phyloP scores from a whole-genome alignment of 1,284 basidiomycete genomes.

The Cutaneotrichosporon mucoides region DNA sequence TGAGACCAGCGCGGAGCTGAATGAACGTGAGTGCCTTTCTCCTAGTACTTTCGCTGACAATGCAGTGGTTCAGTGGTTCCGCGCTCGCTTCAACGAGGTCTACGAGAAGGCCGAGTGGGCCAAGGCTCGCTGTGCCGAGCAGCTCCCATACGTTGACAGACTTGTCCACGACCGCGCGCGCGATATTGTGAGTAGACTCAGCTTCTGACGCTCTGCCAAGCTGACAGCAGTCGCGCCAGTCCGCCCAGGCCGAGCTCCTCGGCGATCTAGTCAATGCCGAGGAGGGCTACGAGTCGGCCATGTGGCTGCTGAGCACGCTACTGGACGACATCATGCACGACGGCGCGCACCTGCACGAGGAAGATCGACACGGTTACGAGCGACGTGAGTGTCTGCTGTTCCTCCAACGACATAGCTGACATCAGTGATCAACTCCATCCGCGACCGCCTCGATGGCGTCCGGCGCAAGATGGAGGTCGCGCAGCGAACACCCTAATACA shows the following conservation, averaged over 20 bases:
- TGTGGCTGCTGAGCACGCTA: slow-evolving; percentile 86
- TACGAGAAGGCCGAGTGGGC: slow-evolving; percentile 58
- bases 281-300: slow-evolving; percentile 86
- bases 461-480: slow-evolving; percentile 16
- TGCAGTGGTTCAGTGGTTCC: slow-evolving; percentile 56
- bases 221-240: slow-evolving; percentile 62
- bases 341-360: slow-evolving; percentile 75
- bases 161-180: slow-evolving; percentile 57
- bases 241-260: slow-evolving; percentile 83
- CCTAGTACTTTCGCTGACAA: neutral
- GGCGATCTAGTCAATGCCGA: slow-evolving; percentile 75
- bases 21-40: slow-evolving; percentile 50
- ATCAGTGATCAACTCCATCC: slow-evolving; percentile 15
- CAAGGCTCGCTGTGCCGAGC: slow-evolving; percentile 52
- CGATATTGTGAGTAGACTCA: slow-evolving; percentile 39
- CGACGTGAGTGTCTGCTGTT: slow-evolving; percentile 59
- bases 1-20: slow-evolving; percentile 52
- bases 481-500: neutral
- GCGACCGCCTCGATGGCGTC: slow-evolving; percentile 20
- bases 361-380: slow-evolving; percentile 73
- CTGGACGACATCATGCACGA: slow-evolving; percentile 84
- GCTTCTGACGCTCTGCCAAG: too few species aligned
- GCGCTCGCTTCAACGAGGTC: slow-evolving; percentile 56
- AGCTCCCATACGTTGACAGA: slow-evolving; percentile 54
- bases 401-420: neutral